Base-by-base conservation (phyloP, 768 basidiomycete genomes). In the Naematelia encephala region DNA sequence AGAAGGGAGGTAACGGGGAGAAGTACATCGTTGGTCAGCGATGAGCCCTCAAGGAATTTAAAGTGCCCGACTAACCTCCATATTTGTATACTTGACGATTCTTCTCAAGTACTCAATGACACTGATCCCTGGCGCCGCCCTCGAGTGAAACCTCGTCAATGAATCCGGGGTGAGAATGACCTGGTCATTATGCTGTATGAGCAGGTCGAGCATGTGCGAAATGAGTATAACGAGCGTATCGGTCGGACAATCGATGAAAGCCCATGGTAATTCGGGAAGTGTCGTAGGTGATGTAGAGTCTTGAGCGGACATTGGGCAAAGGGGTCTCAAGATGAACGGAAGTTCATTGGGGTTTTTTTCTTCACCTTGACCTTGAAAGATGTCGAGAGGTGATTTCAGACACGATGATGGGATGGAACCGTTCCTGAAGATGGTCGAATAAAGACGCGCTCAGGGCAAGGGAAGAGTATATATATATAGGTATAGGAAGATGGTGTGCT, bases 131-230 rank as follows among this genome's bases (percentile, higher is more conserved):
- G 96, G 94, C 4, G 91, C 84, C 8, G 92, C 85, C 66, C 93
- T 85, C 28, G 93, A 97, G 79, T 99, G 96, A 77, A 99, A 99
- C 55, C 93, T 87, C 47, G 96, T 97, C 63, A 99, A 82, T 64
- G 87, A 85, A 80, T 81, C 91, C 85, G 91, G 87, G 39, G 86
- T 85, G 63, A 98, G 82, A 57, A 91, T 88, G 77, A 99, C 91
- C 75, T 84, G 85, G 81, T 99, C 94, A 82, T 99, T 99, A 84
- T 96, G 91, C 55, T 83, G 81, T 79, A 96, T 92, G 70, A 99
- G 81, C 63, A 92, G 88, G 74, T 92, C 85, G 68, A 99, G 85
- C 93, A 98, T 98, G 79, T 93, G 89, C 70, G 91, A 91, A 78
- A 97, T 92, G 64, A 99, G 87, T 61, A 87, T 82, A 63, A 89